phyloP scores from a whole-genome alignment of 164 flowering plant genomes.

The Berberis vulgaris region DNA sequence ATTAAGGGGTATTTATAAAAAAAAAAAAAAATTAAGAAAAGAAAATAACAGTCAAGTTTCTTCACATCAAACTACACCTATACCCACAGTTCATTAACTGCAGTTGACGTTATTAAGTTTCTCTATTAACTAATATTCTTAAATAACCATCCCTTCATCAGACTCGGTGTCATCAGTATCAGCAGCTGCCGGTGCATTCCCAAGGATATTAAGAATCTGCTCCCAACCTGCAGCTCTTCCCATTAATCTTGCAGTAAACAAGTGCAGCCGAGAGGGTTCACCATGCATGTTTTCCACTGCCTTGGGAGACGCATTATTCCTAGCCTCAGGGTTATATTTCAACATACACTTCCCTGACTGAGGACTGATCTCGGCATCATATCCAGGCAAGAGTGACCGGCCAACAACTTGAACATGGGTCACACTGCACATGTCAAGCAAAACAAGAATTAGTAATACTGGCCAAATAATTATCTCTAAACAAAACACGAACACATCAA shows the following conservation, averaged over 20 bases:
- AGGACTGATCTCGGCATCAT: conserved; percentile 25
- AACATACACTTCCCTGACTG: conserved; percentile 25
- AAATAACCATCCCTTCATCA: conserved; percentile 21
- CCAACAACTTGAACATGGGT: conserved; percentile 51
- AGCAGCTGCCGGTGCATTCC: conserved; percentile 11
- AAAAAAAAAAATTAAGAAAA: no score
- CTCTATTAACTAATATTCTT: background rate
- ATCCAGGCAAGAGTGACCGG: conserved; percentile 24
- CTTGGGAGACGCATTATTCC: conserved; percentile 1
- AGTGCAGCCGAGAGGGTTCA: conserved; percentile 20
- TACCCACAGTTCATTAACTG: no score
- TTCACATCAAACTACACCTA: no score
- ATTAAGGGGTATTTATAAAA: no score
- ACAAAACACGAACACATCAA: no score
- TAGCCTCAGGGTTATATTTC: conserved; percentile 26
- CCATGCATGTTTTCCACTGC: conserved; percentile 14
- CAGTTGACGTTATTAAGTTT: no score
- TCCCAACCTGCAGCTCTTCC: conserved; percentile 24
- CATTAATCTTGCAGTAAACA: conserved; percentile 21
- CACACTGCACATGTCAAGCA: conserved; percentile 24
- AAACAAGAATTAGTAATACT: background rate
- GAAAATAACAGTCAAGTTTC: no score
- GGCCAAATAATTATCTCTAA: no score
- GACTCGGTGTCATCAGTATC: conserved; percentile 13
- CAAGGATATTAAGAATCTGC: conserved; percentile 21